These are phyloP conservation scores for Aspergillus bertholletiae DNA, from an alignment of 495 filamentous ascomycete species.

Conservation along the genomic window DNA sequence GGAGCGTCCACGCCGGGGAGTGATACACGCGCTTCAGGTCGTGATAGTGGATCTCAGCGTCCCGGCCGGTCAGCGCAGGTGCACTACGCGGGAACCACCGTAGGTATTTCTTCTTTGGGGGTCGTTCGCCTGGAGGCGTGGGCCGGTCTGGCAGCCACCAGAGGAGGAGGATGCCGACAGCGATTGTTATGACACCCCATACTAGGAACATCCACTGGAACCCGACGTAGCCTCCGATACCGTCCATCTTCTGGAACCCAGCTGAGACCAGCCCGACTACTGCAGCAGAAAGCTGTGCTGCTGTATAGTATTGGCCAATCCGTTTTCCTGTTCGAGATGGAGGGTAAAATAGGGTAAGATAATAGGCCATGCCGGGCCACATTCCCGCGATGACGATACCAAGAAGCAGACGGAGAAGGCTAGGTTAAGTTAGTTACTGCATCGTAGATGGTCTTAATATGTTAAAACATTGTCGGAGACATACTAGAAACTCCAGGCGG, in stretches of 20 bases:
- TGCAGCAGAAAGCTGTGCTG: conserved; percentile 82
- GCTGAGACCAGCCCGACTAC: conserved; percentile 88
- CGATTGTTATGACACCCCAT: conserved; percentile 71
- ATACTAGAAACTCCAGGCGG: conserved; percentile 83
- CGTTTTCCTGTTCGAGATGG: conserved; percentile 81
- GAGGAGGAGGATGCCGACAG: conserved; percentile 67
- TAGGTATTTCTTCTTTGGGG: conserved; percentile 35
- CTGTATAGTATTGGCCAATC: conserved; percentile 87
- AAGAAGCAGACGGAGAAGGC: conserved; percentile 77
- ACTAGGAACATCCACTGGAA: conserved; percentile 96
- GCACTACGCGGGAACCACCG: conserved; percentile 61
- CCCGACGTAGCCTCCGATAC: conserved; percentile 68
- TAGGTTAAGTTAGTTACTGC: conserved; percentile 20
- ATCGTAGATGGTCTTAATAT: neutral
- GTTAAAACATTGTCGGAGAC: conserved; percentile 15
- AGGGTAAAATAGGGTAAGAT: conserved; percentile 88
- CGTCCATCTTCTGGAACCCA: conserved; percentile 90
- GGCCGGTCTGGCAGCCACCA: conserved; percentile 93
- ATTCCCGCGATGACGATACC: conserved; percentile 88
- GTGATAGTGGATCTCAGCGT: conserved; percentile 78
- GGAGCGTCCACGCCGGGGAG: conserved; percentile 61
- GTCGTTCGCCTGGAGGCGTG: conserved; percentile 55
- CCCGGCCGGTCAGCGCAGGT: conserved; percentile 71
- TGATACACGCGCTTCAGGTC: conserved; percentile 81
- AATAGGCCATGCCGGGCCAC: conserved; percentile 96